Evolutionary conservation across 225 moss, liverwort and hornwort species (phyloP), one percentile per base, ranked within the genome.

Genomic region (Bryum argenteum): DNA sequence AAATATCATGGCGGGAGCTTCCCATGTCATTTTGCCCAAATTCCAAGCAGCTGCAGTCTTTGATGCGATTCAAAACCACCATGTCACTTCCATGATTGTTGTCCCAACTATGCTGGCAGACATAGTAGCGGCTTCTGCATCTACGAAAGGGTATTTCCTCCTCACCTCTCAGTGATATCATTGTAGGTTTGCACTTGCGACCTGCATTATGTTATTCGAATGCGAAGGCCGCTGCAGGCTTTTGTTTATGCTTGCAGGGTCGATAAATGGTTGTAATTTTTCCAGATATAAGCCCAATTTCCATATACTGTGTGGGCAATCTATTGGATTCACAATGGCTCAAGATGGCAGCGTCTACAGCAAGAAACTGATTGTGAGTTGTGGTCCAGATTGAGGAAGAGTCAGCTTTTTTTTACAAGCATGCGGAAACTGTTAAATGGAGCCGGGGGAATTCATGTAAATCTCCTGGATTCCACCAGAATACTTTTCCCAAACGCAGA

Each of bases 41-140:
- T 98, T 91, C 75, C 88, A 89, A 58, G 72, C 88, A 17, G 75
- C 67, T 22, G 67, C 82, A 52, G 89, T 89, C n/a, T 87, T 92
- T 61, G 76, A 74, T 76, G 86, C 83, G 69, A 91, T 94, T 44
- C 78, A 72, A 70, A 58, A 73, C 33, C 75, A 90, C 77, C 71
- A 73, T 42, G 88, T 91, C 26, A 88, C 94, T 24, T 87, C 92
- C 42, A 89, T 98, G 89, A 92, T 94, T 54, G 80, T 87, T 45
- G 89, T 98, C 19, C 97, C 97, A 70, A 79, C 90, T 39, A 92
- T 98, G 94, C 76, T 94, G 62, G 78, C 86, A 47, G 97, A 98
- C 73, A 81, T 98, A 77, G 88, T 87, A 59, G 73, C 87, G 18
- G 74, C 85, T 69, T 85, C 83, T 77, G 67, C 82, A 43, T 58